Evolutionary conservation across 164 flowering plant genomes (phyloP).

Genomic region (Malania oleifera): DNA sequence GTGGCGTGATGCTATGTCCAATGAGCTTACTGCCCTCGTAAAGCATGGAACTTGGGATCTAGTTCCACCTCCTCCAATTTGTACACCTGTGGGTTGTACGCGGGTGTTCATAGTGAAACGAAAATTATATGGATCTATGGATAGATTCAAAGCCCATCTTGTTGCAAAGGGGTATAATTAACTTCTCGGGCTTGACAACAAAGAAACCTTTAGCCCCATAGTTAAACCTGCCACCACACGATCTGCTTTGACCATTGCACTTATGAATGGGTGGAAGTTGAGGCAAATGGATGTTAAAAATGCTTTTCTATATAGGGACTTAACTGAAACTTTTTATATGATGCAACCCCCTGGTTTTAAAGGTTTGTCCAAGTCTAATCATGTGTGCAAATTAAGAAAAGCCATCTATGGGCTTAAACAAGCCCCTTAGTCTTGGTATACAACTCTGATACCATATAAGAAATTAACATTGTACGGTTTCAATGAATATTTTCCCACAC

Average conservation of each 20-base stretch:
- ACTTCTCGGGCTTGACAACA: constrained; percentile 9
- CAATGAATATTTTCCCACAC: too few species aligned
- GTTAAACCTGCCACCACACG: constrained; percentile 3
- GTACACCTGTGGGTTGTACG: constrained; percentile 3
- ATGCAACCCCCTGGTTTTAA: constrained; percentile 3
- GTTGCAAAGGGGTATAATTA: constrained; percentile 21
- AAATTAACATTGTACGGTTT: too few species aligned
- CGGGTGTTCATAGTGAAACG: constrained; percentile 17
- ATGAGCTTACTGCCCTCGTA: too few species aligned
- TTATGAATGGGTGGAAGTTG: not conserved
- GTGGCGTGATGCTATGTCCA: too few species aligned
- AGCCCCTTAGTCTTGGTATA: constrained; percentile 11
- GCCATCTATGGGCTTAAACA: constrained; percentile 8
- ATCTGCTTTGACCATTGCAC: constrained; percentile 1
- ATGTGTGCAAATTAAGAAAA: not conserved
- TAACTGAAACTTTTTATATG: constrained; percentile 5
- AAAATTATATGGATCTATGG: constrained; percentile 2
- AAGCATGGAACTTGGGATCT: too few species aligned
- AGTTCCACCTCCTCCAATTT: not conserved
- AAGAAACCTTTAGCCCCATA: constrained; percentile 15
- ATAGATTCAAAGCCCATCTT: constrained; percentile 14
- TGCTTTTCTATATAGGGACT: constrained; percentile 5
- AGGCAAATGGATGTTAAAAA: constrained; percentile 5
- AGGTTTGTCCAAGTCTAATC: not conserved
- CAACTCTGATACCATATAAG: too few species aligned